Evolutionary conservation across 2,329 filamentous ascomycete species (phyloP).

Genomic region (Zasmidium citrigriseum): DNA sequence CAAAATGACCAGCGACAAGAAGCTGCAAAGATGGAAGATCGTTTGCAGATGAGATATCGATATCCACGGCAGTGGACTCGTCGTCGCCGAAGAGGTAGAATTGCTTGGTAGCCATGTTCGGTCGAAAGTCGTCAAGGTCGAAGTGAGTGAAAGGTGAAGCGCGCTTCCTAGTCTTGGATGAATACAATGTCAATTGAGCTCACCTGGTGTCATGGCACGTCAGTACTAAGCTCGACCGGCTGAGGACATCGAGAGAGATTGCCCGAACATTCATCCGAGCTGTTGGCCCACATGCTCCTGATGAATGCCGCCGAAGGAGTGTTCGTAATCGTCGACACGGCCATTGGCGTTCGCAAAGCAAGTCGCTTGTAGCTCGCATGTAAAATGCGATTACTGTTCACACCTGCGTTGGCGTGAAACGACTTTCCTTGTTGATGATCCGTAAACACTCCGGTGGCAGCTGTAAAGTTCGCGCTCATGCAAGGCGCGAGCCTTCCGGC

Average conservation of each 20-base stretch:
- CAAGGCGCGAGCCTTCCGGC: background rate
- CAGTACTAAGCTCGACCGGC: too few relatives aligned
- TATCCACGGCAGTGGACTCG: conserved; percentile 21
- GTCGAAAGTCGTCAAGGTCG: background rate
- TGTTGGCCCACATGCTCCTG: too few relatives aligned
- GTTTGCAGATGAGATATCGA: conserved; percentile 28
- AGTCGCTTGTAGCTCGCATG: too few relatives aligned
- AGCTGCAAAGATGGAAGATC: conserved; percentile 30
- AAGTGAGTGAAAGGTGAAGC: too few relatives aligned
- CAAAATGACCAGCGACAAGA: conserved; percentile 33
- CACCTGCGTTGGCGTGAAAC: too few relatives aligned
- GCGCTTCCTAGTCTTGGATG: too few relatives aligned
- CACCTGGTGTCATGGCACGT: too few relatives aligned
- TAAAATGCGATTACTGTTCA: too few relatives aligned
- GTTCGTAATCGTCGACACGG: background rate
- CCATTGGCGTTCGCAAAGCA: background rate
- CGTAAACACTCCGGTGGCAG: background rate
- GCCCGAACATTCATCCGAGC: too few relatives aligned
- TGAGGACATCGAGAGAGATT: too few relatives aligned
- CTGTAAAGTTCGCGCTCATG: background rate
- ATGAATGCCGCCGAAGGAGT: background rate
- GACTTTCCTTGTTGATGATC: background rate
- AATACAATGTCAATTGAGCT: too few relatives aligned
- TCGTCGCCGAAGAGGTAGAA: conserved; percentile 36
- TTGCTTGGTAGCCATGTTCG: conserved; percentile 3